A percentile compares a stretch with the other conserved stretches of the same genome.
Evolutionary conservation across 1,284 basidiomycete species (phyloP).

Genomic region (Cryptococcus sp.): DNA sequence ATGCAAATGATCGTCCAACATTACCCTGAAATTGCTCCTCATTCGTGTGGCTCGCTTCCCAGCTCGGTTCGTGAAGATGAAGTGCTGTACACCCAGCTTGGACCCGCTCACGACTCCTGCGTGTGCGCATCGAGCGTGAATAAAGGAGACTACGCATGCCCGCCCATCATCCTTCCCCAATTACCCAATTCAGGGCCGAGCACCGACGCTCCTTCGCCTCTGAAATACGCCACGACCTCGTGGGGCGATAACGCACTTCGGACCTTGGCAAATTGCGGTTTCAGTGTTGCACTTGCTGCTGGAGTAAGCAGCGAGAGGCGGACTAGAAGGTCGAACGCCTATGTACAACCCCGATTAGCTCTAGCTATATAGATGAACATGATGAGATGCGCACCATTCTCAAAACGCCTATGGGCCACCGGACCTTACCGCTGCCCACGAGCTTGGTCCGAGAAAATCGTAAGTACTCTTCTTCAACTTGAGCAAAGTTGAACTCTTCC

Average conservation of each 20-base stretch:
- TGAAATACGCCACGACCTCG: conserved; percentile 52
- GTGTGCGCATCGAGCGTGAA: no score
- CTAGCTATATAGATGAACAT: neutral
- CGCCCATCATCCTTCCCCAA: conserved; percentile 51
- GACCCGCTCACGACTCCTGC: no score
- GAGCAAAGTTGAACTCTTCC: conserved; percentile 58
- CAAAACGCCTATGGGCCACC: conserved; percentile 47
- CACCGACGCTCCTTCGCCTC: conserved; percentile 40
- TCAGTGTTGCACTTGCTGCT: conserved; percentile 27
- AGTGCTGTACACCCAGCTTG: no score
- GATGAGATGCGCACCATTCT: conserved; percentile 28
- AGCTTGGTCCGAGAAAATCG: conserved; percentile 50
- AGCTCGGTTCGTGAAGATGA: no score
- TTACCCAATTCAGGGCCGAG: conserved; percentile 47
- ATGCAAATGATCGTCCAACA: no score
- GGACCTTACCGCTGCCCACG: conserved; percentile 48
- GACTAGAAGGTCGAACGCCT: conserved; percentile 47
- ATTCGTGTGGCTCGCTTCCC: no score
- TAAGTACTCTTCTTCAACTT: conserved; percentile 52
- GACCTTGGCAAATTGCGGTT: conserved; percentile 45
- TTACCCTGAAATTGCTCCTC: no score
- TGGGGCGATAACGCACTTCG: conserved; percentile 44
- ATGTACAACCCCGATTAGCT: neutral
- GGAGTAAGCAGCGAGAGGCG: conserved; percentile 43
- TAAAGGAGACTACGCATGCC: conserved; percentile 35